Evolutionary conservation across 2,329 filamentous ascomycete genomes (phyloP), one percentile per base, ranked within the genome.

Genomic region (Fusarium pininemorale): DNA sequence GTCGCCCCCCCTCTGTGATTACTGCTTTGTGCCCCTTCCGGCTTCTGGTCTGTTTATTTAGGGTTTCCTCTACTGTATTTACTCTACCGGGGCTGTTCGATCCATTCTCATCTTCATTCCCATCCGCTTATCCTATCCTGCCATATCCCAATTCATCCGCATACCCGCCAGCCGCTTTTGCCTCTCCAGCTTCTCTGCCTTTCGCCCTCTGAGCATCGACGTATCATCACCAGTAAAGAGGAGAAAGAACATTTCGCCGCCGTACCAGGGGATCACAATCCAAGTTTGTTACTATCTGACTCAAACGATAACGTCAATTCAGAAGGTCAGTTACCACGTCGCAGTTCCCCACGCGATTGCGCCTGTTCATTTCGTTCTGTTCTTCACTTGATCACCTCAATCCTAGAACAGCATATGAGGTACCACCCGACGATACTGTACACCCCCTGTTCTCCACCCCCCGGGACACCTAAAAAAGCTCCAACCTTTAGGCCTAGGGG

Each of bases 361-460:
- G 24, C 26, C 51, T 11, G 58, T 58, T 26, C 42, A 50, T 42
- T 48, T 53, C 42, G 37, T 54, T 30, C 51, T 22, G 20, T 41
- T 45, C 53, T 45, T 53, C 45, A 50, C 53, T 38, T 35, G 53
- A 61, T 69, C 55, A 62, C 45, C 63, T 68, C 62, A 60, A 45
- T 62, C 60, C 63, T 28, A 55, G 57, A 48, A 39, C 41, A 59
- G 26, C 42, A 28, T 18, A 37, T 24, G 18, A 32, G 26, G 35
- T 48, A 41, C 61, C 66, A 60, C 45, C 26, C 26, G 26, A 30
- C 48, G 56, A 68, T 44, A 45, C 24, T 45, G 44, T 45, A 59
- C 74, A 56, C 73, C 42, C 75, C 74, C 68, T 69, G 37, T 42
- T 62, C 70, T 58, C 74, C 74, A 67, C 64, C 55, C 73, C 59